Base-by-base conservation (phyloP, 805 yeast species). In the Metschnikowia vanudenii region DNA sequence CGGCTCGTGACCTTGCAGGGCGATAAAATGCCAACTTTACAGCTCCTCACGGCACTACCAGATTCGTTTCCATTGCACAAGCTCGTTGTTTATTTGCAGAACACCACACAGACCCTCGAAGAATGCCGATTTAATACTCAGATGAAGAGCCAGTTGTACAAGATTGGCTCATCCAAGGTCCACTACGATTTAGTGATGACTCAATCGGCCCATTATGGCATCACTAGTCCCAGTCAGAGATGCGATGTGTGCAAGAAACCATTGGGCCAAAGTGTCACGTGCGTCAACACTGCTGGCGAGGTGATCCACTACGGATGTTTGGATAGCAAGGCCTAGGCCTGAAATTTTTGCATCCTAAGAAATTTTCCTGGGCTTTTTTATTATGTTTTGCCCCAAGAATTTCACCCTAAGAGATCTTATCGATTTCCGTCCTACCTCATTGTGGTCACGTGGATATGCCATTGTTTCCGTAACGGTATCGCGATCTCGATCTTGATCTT, bases 231-330 rank as follows among this genome's bases (percentile, higher is more conserved):
- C 13, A 61, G 58, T 30, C 68, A 74, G 30, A 61, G 61, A n/a
- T 88, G 96, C 59, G 56, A 64, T 2, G 71, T 80, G 14, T 88
- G 96, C 63, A 65, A 69, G 18, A 82, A 81, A 54, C 61, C 68
- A 11, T 65, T 85, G 29, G 84, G 83, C 2, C 72, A 71, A 50
- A 73, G 79, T 39, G 79, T 84, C 1, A 64, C 82, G 28, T 70
- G 80, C 37, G 75, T 76, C 19, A 69, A 71, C 30, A 77, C 78
- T 0, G 68, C 73, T 37, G 67, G 65, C 22, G 59, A 63, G 3
- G 71, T 79, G 4, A 75, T 80, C 3, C 88, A 83, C 58, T 84
- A 79, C 55, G 82, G 82, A 2, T 82, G 88, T 67, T 30, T 41
- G 37, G 41, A 30, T n/a, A 30, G 14, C 10, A 37, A 31, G 34